Evolutionary conservation across 768 basidiomycete species (phyloP).

Genomic region (Serendipita vermifera): DNA sequence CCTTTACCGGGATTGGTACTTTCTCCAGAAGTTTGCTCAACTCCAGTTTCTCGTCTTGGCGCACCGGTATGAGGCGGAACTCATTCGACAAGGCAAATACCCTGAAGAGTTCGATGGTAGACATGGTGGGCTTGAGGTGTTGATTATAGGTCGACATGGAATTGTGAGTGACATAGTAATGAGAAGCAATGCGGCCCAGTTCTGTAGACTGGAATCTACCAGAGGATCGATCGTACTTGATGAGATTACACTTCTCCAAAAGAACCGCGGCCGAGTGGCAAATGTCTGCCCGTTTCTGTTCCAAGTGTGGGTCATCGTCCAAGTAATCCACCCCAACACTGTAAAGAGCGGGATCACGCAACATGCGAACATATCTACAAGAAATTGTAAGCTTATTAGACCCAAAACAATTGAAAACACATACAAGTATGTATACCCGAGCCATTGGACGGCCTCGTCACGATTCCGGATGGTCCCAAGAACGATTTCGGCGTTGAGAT

Average conservation of each 20-base stretch:
- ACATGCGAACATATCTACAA: constrained; percentile 83
- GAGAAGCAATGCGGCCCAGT: constrained; percentile 83
- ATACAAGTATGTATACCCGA: constrained; percentile 87
- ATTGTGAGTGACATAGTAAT: constrained; percentile 89
- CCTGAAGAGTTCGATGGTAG: constrained; percentile 79
- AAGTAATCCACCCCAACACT: constrained; percentile 81
- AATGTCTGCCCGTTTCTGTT: constrained; percentile 92
- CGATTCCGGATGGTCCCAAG: constrained; percentile 88
- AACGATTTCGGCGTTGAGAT: constrained; percentile 94
- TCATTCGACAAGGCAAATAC: constrained; percentile 94
- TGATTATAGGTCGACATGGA: constrained; percentile 97
- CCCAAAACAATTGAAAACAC: constrained; percentile 22
- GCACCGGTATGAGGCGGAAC: constrained; percentile 81
- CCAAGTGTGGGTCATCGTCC: constrained; percentile 65
- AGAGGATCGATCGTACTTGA: constrained; percentile 84
- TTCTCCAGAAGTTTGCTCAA: constrained; percentile 80
- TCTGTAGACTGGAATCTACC: constrained; percentile 90
- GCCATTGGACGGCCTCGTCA: constrained; percentile 95
- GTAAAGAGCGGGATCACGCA: constrained; percentile 78
- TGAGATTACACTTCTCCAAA: constrained; percentile 83
- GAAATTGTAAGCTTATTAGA: constrained; percentile 11
- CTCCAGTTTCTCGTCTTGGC: constrained; percentile 84
- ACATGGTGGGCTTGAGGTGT: constrained; percentile 78
- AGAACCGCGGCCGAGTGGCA: constrained; percentile 85
- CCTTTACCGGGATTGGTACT: constrained; percentile 95